Evolutionary conservation across 768 basidiomycete genomes (phyloP).

Genomic region (Termitomyces sp.): DNA sequence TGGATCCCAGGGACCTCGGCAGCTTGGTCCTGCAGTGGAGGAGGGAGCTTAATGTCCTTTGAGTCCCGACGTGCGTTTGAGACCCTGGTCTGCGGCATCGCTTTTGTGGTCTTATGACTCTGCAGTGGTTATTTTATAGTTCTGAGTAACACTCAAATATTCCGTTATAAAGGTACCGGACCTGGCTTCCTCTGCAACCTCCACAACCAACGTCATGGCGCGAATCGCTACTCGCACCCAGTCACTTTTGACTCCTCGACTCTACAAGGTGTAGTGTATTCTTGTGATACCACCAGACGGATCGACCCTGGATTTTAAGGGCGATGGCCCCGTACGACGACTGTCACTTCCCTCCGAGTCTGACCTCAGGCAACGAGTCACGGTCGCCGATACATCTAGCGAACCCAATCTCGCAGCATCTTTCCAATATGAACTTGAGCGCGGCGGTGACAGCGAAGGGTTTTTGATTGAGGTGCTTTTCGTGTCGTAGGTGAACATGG

Average conservation of each 20-base stretch:
- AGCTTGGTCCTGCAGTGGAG: not conserved
- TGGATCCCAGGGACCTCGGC: not conserved
- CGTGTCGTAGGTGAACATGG: not conserved
- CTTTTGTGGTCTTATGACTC: too few species aligned
- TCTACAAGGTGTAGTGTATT: not conserved
- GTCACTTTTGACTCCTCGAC: not conserved
- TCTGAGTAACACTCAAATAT: not conserved
- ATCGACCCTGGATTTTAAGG: not conserved
- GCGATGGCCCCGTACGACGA: not conserved
- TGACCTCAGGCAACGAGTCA: too few species aligned
- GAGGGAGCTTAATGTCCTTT: not conserved
- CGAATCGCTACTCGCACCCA: not conserved
- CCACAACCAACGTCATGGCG: not conserved
- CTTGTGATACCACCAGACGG: not conserved
- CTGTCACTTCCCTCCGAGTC: not conserved
- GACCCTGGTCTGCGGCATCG: too few species aligned
- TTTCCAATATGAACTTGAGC: not conserved
- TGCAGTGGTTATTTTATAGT: not conserved
- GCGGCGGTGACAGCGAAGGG: not conserved
- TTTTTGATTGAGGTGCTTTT: not conserved
- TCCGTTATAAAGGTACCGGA: not conserved
- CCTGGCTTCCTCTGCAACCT: not conserved
- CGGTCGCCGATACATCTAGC: too few species aligned
- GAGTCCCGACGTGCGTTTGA: not conserved
- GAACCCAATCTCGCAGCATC: not conserved